These are phyloP conservation scores for Talaromyces sp. DNA, from an alignment of 2,329 filamentous ascomycete species.

Conservation along the genomic window DNA sequence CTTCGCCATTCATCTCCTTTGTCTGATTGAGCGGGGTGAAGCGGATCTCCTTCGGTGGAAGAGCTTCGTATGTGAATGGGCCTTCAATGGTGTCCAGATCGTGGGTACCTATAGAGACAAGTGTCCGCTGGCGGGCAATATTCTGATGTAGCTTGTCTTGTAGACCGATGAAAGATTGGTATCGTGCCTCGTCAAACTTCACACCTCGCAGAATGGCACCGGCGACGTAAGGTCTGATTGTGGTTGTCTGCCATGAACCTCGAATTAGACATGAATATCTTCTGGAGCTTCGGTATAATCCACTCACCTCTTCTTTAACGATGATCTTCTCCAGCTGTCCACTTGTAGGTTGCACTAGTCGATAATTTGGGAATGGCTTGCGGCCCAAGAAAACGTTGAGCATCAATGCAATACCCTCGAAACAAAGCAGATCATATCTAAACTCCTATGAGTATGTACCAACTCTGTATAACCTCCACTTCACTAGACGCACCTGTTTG, in stretches of 20 bases:
- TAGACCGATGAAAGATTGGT: slow-evolving; percentile 94
- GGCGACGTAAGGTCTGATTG: slow-evolving; percentile 82
- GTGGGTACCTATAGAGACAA: slow-evolving; percentile 97
- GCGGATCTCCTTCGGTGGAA: slow-evolving; percentile 84
- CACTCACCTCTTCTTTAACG: slow-evolving; percentile 62
- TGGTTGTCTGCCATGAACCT: slow-evolving; percentile 54
- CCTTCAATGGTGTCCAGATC: slow-evolving; percentile 90
- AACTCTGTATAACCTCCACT: neutral
- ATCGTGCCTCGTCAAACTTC: slow-evolving; percentile 84
- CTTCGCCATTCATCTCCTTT: slow-evolving; percentile 77
- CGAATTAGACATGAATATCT: slow-evolving; percentile 3
- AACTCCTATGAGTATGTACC: slow-evolving; percentile 22
- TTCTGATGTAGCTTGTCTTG: slow-evolving; percentile 99
- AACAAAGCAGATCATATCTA: slow-evolving; percentile 86
- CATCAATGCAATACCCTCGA: slow-evolving; percentile 93
- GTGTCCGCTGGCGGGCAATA: slow-evolving; percentile 82
- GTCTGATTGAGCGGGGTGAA: slow-evolving; percentile 90
- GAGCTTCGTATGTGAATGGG: slow-evolving; percentile 94
- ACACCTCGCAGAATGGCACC: slow-evolving; percentile 86
- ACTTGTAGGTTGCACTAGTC: slow-evolving; percentile 65
- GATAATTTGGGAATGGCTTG: slow-evolving; percentile 73
- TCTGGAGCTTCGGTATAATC: neutral
- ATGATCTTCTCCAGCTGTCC: slow-evolving; percentile 77
- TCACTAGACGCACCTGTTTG: slow-evolving; percentile 67
- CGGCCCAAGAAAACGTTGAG: slow-evolving; percentile 90